Percentiles rank a stretch among this genome's conserved stretches.
Conservation (phyloP, 208 protist genomes). For the Lotmaria passim region DNA sequence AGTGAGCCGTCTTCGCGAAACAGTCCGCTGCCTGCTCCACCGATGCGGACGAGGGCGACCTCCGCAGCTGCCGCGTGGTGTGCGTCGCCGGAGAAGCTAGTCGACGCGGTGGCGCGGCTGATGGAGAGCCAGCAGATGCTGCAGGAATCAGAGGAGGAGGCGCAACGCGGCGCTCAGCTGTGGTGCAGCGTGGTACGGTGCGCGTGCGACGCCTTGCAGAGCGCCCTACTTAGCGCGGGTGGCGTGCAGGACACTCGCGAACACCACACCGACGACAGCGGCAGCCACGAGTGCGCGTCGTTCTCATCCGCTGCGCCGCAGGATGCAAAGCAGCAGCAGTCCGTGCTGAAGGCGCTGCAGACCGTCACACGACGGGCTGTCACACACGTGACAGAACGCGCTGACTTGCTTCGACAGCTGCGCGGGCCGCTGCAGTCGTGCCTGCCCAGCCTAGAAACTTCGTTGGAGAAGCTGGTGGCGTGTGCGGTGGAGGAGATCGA, state of each 20-base stretch:
- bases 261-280: background rate
- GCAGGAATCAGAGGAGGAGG: background rate
- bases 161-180: background rate
- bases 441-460: constrained; percentile 4
- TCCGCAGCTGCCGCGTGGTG: background rate
- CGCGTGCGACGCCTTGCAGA: background rate
- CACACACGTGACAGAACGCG: background rate
- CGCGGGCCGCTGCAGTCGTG: constrained; percentile 13
- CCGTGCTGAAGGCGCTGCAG: background rate
- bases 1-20: background rate
- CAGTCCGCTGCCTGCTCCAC: background rate
- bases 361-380: background rate
- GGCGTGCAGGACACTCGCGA: too few species aligned
- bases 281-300: background rate
- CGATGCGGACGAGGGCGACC: background rate
- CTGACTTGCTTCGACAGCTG: constrained; percentile 2
- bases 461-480: constrained; percentile 2
- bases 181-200: background rate
- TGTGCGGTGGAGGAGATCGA: constrained; percentile 11
- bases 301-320: background rate
- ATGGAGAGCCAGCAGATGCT: background rate
- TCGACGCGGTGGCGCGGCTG: background rate
- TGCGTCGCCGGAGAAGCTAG: background rate
- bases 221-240: background rate
- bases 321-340: background rate